A percentile compares a stretch with the other conserved stretches of the same genome.
phyloP scores from a whole-genome alignment of 2,329 filamentous ascomycete species.

The Venturia asperata region DNA sequence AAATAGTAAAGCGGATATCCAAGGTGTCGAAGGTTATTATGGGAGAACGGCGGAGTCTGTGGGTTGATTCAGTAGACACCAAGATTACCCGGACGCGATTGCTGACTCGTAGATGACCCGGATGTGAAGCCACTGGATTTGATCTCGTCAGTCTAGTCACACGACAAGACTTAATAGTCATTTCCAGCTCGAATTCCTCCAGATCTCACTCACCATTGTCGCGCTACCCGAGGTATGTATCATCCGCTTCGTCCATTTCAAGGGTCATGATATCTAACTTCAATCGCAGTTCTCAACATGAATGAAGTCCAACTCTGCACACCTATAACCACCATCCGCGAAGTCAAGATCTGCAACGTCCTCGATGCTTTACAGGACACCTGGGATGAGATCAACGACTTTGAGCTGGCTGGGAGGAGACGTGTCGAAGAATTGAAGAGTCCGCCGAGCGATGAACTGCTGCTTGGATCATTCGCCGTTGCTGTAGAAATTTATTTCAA shows the following conservation, averaged over 20 bases:
- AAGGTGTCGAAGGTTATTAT: too few relatives aligned
- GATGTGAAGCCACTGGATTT: too few relatives aligned
- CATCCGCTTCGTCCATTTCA: background rate
- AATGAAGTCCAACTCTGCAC: background rate
- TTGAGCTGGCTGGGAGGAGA: background rate
- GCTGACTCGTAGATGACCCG: too few relatives aligned
- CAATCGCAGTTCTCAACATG: background rate
- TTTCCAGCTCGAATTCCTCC: background rate
- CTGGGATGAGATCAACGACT: background rate
- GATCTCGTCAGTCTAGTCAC: too few relatives aligned
- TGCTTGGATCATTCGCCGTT: background rate
- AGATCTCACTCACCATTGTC: background rate
- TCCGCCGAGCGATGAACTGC: background rate
- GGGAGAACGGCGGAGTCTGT: too few relatives aligned
- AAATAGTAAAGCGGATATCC: too few relatives aligned
- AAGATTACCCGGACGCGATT: too few relatives aligned
- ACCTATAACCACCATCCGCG: background rate
- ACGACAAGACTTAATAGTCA: background rate
- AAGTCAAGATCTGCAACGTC: background rate
- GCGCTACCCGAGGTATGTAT: background rate
- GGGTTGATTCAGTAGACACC: too few relatives aligned
- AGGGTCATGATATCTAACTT: background rate
- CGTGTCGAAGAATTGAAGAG: background rate
- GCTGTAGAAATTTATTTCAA: background rate
- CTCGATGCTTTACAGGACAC: background rate